phyloP scores from a whole-genome alignment of 2,329 filamentous ascomycete species.

The Exophiala aquamarina region DNA sequence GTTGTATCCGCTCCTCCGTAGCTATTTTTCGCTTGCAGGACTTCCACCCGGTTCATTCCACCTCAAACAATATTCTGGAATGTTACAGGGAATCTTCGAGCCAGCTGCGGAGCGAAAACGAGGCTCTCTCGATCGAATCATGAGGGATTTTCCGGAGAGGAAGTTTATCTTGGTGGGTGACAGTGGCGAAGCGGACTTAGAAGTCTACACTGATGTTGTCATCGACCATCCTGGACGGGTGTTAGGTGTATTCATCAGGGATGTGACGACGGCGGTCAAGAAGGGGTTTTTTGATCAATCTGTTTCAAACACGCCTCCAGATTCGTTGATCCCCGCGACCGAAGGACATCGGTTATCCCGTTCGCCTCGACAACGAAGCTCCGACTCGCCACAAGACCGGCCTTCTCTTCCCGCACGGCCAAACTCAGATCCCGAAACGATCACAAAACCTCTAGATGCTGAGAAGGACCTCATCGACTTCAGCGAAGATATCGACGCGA shows the following conservation, averaged over 20 bases:
- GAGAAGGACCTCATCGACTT: slow-evolving; percentile 43
- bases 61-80: slow-evolving; percentile 92
- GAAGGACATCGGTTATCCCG: slow-evolving; percentile 3
- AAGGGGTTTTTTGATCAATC: slow-evolving; percentile 77
- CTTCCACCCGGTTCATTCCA: slow-evolving; percentile 89
- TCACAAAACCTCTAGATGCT: slow-evolving; percentile 25
- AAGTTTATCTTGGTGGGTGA: slow-evolving; percentile 92
- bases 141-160: slow-evolving; percentile 84
- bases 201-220: slow-evolving; percentile 94
- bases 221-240: slow-evolving; percentile 79
- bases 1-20: slow-evolving; percentile 83
- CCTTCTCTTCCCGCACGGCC: slow-evolving; percentile 42
- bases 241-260: slow-evolving; percentile 86
- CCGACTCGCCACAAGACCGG: slow-evolving; percentile 32
- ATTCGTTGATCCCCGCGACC: slow-evolving; percentile 28
- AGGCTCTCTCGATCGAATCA: slow-evolving; percentile 77
- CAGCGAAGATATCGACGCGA: slow-evolving; percentile 33
- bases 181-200: slow-evolving; percentile 93
- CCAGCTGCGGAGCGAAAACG: slow-evolving; percentile 95
- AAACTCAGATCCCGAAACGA: slow-evolving; percentile 26
- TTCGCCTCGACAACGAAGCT: slow-evolving; percentile 2
- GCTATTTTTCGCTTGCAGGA: slow-evolving; percentile 77
- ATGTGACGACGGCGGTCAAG: slow-evolving; percentile 79
- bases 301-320: slow-evolving; percentile 35
- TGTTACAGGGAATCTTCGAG: slow-evolving; percentile 97